Conservation (phyloP, 805 yeast genomes). For the Yarrowia hollandica region DNA sequence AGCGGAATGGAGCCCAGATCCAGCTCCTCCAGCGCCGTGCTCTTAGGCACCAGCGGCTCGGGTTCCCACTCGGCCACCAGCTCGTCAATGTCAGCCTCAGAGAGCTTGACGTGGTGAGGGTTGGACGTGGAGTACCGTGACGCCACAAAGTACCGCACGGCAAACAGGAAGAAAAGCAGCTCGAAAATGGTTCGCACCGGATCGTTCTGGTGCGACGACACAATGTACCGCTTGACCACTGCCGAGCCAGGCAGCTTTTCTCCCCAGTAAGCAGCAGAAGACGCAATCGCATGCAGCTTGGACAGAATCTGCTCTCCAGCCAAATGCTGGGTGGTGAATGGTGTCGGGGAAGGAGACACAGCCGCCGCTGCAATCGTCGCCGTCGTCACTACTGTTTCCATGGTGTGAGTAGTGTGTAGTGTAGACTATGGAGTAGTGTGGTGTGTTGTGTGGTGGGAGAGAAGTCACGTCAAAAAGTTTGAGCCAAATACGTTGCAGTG, state of each 20-base stretch:
- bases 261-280: slow-evolving; percentile 24
- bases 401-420: background rate
- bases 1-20: slow-evolving; percentile 63
- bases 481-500: too few relatives aligned
- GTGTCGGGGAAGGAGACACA: slow-evolving; percentile 19
- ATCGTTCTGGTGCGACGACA: slow-evolving; percentile 86
- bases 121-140: slow-evolving; percentile 75
- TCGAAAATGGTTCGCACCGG: slow-evolving; percentile 89
- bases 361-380: slow-evolving; percentile 10
- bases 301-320: slow-evolving; percentile 27
- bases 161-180: slow-evolving; percentile 71
- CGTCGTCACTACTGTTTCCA: slow-evolving; percentile 14
- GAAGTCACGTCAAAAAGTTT: too few relatives aligned
- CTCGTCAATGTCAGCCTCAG: slow-evolving; percentile 67
- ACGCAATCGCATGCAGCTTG: slow-evolving; percentile 24
- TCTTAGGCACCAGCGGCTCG: slow-evolving; percentile 67
- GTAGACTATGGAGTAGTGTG: background rate
- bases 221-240: slow-evolving; percentile 59
- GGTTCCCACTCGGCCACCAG: slow-evolving; percentile 91
- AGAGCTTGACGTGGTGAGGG: slow-evolving; percentile 59
- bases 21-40: slow-evolving; percentile 55
- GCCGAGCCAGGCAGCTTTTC: slow-evolving; percentile 45
- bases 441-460: too few relatives aligned
- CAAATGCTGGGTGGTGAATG: slow-evolving; percentile 17
- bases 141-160: slow-evolving; percentile 77